phyloP scores from a whole-genome alignment of 1,284 basidiomycete genomes.

The Gymnopus androsaceus region DNA sequence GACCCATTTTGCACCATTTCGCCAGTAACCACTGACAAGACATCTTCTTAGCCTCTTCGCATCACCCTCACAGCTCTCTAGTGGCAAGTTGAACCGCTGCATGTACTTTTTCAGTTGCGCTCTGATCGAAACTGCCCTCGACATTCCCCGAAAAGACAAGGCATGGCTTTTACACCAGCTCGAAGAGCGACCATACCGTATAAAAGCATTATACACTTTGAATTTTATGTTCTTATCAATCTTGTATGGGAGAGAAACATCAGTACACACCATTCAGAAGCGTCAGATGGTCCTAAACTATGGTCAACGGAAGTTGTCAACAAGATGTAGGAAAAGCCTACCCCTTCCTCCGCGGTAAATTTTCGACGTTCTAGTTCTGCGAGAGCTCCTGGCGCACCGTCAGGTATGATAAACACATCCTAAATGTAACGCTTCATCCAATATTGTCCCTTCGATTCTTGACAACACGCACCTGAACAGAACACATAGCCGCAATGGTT shows the following conservation, averaged over 20 bases:
- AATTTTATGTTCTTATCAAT: neutral
- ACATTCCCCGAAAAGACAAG: conserved; percentile 90
- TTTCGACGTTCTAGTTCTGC: conserved; percentile 91
- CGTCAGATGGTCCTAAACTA: conserved; percentile 84
- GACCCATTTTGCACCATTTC: conserved; percentile 88
- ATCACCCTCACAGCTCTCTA: conserved; percentile 85
- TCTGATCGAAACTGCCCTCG: conserved; percentile 89
- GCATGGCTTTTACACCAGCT: conserved; percentile 93
- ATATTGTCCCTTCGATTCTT: neutral
- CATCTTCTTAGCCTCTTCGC: conserved; percentile 78
- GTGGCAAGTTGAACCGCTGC: conserved; percentile 78
- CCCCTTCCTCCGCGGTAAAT: conserved; percentile 97
- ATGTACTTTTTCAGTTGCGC: conserved; percentile 92
- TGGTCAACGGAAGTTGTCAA: conserved; percentile 5
- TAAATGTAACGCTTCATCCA: conserved; percentile 30
- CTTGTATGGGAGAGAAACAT: conserved; percentile 10
- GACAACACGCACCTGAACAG: conserved; percentile 66
- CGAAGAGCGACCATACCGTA: conserved; percentile 77
- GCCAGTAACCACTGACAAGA: conserved; percentile 91
- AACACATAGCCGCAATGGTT: conserved; percentile 94
- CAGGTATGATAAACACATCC: conserved; percentile 87
- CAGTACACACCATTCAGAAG: conserved; percentile 75
- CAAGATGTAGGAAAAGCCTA: conserved; percentile 36
- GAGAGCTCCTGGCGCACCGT: conserved; percentile 80
- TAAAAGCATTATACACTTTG: conserved; percentile 90